phyloP scores from a whole-genome alignment of 306 rosid species.

The Hippophae rhamnoides region DNA sequence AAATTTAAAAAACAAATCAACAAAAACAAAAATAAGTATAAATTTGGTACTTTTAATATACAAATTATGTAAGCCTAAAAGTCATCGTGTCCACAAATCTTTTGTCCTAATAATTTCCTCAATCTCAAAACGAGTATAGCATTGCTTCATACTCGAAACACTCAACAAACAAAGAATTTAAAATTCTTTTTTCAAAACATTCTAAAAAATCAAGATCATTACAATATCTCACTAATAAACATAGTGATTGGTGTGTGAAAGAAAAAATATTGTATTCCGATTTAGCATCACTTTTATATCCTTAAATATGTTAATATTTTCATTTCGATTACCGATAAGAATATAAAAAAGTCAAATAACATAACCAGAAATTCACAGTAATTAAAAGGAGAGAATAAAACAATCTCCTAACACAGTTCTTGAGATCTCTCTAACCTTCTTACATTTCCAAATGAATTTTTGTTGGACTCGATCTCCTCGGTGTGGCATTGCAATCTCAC shows the following conservation, averaged over 20 bases:
- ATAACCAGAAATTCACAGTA: background rate
- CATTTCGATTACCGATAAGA: background rate
- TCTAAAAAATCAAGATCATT: too few relatives aligned
- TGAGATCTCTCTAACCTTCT: slow-evolving; percentile 68
- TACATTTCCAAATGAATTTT: slow-evolving; percentile 67
- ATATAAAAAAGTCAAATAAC: background rate
- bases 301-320: background rate
- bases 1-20: too few relatives aligned
- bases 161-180: too few relatives aligned
- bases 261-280: too few relatives aligned
- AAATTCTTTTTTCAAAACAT: too few relatives aligned
- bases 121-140: too few relatives aligned
- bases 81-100: background rate
- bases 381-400: background rate
- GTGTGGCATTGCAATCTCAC: slow-evolving; percentile 65
- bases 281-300: background rate
- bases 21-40: too few relatives aligned
- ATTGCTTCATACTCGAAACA: too few relatives aligned
- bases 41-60: too few relatives aligned
- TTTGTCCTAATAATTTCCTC: too few relatives aligned
- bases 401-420: slow-evolving; percentile 62
- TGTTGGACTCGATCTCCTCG: slow-evolving; percentile 73
- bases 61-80: background rate
- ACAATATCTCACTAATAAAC: background rate
- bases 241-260: too few relatives aligned